Evolutionary conservation across 2,329 filamentous ascomycete species (phyloP), one percentile per base, ranked within the genome.

Genomic region (Ceratocystis colombiana): DNA sequence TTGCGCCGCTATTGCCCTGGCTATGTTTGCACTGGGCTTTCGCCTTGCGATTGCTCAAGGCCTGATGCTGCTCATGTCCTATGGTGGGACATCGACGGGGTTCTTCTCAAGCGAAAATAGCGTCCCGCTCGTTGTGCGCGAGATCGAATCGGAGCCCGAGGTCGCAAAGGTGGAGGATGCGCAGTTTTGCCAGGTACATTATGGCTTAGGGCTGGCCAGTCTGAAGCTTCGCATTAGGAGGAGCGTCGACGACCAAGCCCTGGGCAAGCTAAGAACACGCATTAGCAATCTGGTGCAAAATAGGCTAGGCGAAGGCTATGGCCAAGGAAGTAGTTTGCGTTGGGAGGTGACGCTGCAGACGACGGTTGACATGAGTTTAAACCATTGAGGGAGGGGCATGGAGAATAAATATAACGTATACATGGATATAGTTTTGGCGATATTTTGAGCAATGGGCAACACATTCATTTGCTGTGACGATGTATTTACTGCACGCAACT

Each of bases 181-280:
- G 1, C 87, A 91, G 73, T 96, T 99, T 75, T 99, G 94, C 94
- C 94, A 99, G 78, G 94, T 96, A 15, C 94, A 99, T 76, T 96
- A 97, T 74, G 92, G 93, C 1, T 80, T 97, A 50, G 96, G 91
- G 73, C 96, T 97, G 88, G 94, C 94, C 7, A 96, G 95, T 73
- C 75, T 99, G 70, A 95, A 90, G 75, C 76, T 99, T 22, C 83
- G 86, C 68, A 83, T 96, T 30, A 74, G 77, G 3, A 79, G 77
- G 69, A 87, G 86, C 3, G 79, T 76, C 59, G 86, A 88, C 55
- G 90, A 94, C 68, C 84, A 87, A 15, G 83, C 86, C 5, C 78
- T 95, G 68, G 80, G 81, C 67, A 88, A 87, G 71, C 76, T 97
- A 70, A 84, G 92, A 67, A 86, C 88, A 69, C 85, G 89, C 59